phyloP scores from a whole-genome alignment of 768 basidiomycete species.

The Termitomyces sp. region DNA sequence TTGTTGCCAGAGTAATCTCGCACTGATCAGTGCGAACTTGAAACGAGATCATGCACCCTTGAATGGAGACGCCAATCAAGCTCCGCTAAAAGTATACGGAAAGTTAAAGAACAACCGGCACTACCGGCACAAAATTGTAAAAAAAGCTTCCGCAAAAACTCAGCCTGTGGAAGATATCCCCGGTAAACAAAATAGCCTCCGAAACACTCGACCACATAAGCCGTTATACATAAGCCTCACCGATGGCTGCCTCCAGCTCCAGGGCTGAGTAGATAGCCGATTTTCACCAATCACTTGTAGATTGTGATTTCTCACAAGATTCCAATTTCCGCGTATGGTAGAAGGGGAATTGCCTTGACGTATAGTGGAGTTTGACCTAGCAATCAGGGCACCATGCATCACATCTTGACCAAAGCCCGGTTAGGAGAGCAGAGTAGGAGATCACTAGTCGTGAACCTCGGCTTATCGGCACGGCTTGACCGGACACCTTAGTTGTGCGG shows the following conservation, averaged over 20 bases:
- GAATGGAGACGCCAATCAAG: neutral
- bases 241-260: neutral
- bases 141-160: constrained; percentile 2
- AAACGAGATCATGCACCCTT: neutral
- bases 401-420: neutral
- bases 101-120: neutral
- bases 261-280: no score
- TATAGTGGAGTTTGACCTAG: neutral
- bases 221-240: constrained; percentile 1
- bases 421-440: neutral
- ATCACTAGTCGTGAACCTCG: neutral
- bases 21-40: no score
- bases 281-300: no score
- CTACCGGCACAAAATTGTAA: neutral
- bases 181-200: constrained; percentile 1
- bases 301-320: neutral
- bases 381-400: neutral
- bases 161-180: neutral
- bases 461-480: constrained; percentile 3
- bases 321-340: neutral
- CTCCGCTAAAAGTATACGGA: neutral
- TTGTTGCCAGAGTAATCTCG: no score
- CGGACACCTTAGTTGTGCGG: neutral
- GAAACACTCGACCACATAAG: neutral
- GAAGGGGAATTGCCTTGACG: no score